Base-by-base conservation (phyloP, 139 green algal genomes). In the Nannochloris sp. region DNA sequence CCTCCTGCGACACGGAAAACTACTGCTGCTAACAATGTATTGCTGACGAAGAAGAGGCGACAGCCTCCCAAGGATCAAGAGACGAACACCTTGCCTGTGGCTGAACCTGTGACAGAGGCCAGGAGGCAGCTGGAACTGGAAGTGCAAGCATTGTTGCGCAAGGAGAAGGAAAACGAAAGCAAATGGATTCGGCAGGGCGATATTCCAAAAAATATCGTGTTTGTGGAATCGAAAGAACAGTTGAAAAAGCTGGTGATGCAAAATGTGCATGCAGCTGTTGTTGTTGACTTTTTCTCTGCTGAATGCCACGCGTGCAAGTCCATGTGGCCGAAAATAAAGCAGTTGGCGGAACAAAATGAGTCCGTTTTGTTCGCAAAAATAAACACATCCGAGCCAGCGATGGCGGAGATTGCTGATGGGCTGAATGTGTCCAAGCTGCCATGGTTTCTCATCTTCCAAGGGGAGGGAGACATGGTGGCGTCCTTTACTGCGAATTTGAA, bases 311-410 rank as follows among this genome's bases (percentile, higher is more conserved):
- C 43, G 18, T 86, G 79, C 44, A 63, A 68, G 4, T 57, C 60
- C 1, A 64, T 90, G 23, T 74, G 71, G 53, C 68, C 73, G 16
- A 88, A 86, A 51, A 61, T 90, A 10, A 67, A 71, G 36, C 64
- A 86, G 56, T 62, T 90, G 1, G 83, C 83, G 0, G 6, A 19
- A 3, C 61, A 76, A 10, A 73, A 87, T 66, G 68, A 69, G 1
- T 67, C 85, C 16, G 59, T 73, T 6, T 44, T 81, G 5, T 89
- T 89, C 49, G 48, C 83, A 19, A 89, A 87, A 72, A 70, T 86
- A 24, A 18, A 69, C 7, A 73, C 75, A 15, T 29, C 49, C 6
- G 69, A 72, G 11, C 36, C 62, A 3, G 66, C 56, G 9, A 61
- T 89, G 43, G 50, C 51, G 1, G 55, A 71, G 11, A 59, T 88